These are phyloP conservation scores for Bidens hawaiensis DNA, from an alignment of 140 eudicot genomes.

Conservation along the genomic window DNA sequence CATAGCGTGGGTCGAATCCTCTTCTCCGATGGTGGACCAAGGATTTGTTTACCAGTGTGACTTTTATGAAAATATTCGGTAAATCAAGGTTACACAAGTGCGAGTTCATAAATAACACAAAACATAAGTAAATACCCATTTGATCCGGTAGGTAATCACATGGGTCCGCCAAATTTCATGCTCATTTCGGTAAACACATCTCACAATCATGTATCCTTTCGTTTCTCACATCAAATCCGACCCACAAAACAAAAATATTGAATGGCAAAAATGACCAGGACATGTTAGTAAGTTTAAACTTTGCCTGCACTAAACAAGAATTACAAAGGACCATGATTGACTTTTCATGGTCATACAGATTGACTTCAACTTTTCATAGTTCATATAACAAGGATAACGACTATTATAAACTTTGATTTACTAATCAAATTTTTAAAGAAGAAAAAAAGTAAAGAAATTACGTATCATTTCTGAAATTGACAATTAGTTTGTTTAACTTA, in stretches of 20 bases:
- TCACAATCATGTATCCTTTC: neutral
- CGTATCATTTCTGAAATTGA: neutral
- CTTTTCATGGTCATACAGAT: neutral
- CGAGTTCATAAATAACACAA: no score
- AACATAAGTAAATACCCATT: no score
- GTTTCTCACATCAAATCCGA: no score
- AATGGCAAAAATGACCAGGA: neutral
- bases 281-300: neutral
- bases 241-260: neutral
- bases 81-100: no score
- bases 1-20: neutral
- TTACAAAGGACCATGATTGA: neutral
- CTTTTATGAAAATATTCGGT: no score
- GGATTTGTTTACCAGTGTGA: no score
- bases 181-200: neutral
- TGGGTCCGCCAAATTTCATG: no score
- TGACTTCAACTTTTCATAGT: neutral
- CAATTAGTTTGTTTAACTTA: neutral
- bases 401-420: neutral
- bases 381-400: neutral
- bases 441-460: neutral
- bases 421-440: neutral
- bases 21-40: neutral
- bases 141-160: no score
- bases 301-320: slow-evolving; percentile 4